These are phyloP conservation scores for Cyberlindnera xylosilytica DNA, from an alignment of 805 yeast genomes.

Conservation along the genomic window DNA sequence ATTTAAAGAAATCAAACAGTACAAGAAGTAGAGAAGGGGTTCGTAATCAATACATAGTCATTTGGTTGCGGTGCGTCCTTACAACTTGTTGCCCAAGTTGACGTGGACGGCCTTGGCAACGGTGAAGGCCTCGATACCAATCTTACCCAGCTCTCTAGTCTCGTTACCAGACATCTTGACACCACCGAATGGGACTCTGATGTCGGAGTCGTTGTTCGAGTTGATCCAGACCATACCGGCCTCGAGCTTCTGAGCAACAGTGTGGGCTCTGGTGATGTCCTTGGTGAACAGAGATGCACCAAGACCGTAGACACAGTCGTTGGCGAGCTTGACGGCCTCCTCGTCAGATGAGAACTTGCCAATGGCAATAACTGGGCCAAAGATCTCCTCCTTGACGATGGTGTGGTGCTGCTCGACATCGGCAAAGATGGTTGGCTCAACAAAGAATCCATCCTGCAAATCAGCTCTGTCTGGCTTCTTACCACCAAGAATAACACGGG, in stretches of 20 bases:
- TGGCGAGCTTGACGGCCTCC: conserved; percentile 42
- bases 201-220: conserved; percentile 53
- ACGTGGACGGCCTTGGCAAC: conserved; percentile 70
- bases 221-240: conserved; percentile 57
- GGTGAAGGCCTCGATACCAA: conserved; percentile 60
- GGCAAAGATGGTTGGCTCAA: conserved; percentile 47
- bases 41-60: too few relatives aligned
- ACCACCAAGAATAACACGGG: conserved; percentile 46
- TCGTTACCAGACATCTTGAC: conserved; percentile 66
- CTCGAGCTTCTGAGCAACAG: conserved; percentile 38
- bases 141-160: conserved; percentile 58
- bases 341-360: conserved; percentile 41
- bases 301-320: conserved; percentile 42
- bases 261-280: conserved; percentile 37
- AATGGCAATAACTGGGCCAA: conserved; percentile 50
- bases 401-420: conserved; percentile 39
- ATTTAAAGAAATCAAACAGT: too few relatives aligned
- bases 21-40: too few relatives aligned
- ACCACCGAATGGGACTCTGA: conserved; percentile 66
- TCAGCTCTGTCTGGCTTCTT: conserved; percentile 29
- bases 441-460: conserved; percentile 33
- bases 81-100: conserved; percentile 44
- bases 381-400: conserved; percentile 46
- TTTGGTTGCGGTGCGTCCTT: too few relatives aligned
- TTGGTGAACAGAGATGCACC: conserved; percentile 45